Evolutionary conservation across 352 stramenopile genomes (phyloP).

Genomic region (Phytophthora citrophthora): DNA sequence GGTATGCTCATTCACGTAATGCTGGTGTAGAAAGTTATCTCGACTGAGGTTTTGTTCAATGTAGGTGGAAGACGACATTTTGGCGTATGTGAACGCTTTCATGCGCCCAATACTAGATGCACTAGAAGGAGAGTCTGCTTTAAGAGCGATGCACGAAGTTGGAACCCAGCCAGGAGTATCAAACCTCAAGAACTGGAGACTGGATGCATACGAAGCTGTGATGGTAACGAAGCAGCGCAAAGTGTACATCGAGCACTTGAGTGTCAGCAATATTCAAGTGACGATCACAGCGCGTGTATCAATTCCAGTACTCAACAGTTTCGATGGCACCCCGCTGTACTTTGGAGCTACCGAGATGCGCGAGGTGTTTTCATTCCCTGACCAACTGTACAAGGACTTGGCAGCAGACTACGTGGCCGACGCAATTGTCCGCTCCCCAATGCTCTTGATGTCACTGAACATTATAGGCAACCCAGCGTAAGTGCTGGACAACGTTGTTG

Average conservation of each 20-base stretch:
- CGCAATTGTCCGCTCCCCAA: constrained; percentile 75
- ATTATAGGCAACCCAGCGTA: constrained; percentile 89
- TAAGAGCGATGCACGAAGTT: neutral
- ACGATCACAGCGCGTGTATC: constrained; percentile 81
- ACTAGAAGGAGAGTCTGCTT: constrained; percentile 29
- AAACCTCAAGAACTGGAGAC: constrained; percentile 23
- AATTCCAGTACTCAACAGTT: constrained; percentile 81
- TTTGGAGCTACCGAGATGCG: constrained; percentile 62
- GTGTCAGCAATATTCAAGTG: constrained; percentile 62
- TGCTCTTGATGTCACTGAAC: constrained; percentile 87
- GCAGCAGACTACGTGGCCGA: constrained; percentile 85
- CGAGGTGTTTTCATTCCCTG: constrained; percentile 76
- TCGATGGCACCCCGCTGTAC: constrained; percentile 77
- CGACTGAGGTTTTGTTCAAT: neutral
- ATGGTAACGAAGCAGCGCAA: constrained; percentile 53
- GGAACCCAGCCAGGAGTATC: neutral
- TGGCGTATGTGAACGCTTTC: constrained; percentile 55
- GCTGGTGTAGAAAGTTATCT: neutral
- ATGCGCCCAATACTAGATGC: constrained; percentile 51
- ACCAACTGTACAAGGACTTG: constrained; percentile 85
- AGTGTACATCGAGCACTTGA: constrained; percentile 68
- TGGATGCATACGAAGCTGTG: constrained; percentile 21
- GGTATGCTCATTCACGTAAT: constrained; percentile 37
- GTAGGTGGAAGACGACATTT: constrained; percentile 66
- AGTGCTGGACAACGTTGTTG: constrained; percentile 17